Conservation (phyloP, 257 asterid species). For the Solanum rostratum region DNA sequence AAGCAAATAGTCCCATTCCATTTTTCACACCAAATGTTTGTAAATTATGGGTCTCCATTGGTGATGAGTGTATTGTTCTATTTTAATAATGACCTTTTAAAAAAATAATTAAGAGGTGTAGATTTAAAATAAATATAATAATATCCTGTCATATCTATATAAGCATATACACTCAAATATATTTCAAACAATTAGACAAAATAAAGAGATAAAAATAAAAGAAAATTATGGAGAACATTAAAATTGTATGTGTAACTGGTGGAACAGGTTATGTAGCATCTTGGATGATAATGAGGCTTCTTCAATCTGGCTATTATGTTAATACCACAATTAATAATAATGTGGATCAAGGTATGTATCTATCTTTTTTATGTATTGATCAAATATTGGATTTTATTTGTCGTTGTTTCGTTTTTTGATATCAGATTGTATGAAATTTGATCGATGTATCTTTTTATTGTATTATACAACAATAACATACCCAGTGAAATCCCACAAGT, state of each 20-base stretch:
- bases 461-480: too few species aligned
- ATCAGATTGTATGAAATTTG: too few species aligned
- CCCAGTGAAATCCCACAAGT: too few species aligned
- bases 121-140: too few species aligned
- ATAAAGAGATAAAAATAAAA: neutral
- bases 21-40: neutral
- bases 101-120: too few species aligned
- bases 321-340: slow-evolving; percentile 8
- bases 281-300: slow-evolving; percentile 17
- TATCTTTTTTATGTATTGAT: neutral
- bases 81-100: too few species aligned
- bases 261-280: slow-evolving; percentile 21
- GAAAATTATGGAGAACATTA: neutral
- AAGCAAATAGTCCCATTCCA: neutral
- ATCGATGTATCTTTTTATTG: too few species aligned
- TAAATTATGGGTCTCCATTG: too few species aligned
- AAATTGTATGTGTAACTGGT: slow-evolving; percentile 20
- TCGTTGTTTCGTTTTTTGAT: too few species aligned
- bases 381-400: too few species aligned
- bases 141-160: neutral
- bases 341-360: neutral
- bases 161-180: neutral
- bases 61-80: too few species aligned
- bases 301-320: slow-evolving; percentile 16
- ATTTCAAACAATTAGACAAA: neutral